These are phyloP conservation scores for Vigna hirtella DNA, from an alignment of 306 rosid genomes.

Conservation along the genomic window DNA sequence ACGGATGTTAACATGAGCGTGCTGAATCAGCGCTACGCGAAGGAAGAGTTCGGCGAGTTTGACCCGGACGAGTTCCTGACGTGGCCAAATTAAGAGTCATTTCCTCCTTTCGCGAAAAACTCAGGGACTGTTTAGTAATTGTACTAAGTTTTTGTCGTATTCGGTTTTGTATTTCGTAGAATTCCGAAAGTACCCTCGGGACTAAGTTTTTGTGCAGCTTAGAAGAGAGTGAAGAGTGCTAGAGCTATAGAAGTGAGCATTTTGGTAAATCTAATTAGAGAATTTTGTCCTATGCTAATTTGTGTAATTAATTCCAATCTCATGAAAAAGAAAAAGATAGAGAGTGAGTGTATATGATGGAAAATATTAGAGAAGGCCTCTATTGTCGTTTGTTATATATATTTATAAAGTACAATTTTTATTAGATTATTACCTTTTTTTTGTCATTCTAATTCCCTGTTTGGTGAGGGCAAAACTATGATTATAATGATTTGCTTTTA, in stretches of 20 bases:
- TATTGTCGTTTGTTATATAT: conserved; percentile 19
- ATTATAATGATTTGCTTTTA: conserved; percentile 14
- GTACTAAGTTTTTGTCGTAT: background rate
- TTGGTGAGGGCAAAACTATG: conserved; percentile 18
- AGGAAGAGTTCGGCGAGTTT: conserved; percentile 77
- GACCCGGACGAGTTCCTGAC: conserved; percentile 66
- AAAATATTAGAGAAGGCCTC: conserved; percentile 1
- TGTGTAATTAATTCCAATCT: conserved; percentile 41
- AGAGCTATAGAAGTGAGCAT: conserved; percentile 13
- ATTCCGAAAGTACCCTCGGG: conserved; percentile 45
- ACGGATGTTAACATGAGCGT: conserved; percentile 49
- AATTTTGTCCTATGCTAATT: conserved; percentile 37
- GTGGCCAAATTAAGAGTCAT: conserved; percentile 43
- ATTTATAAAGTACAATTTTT: background rate
- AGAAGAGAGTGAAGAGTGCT: conserved; percentile 42
- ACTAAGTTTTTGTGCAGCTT: conserved; percentile 21
- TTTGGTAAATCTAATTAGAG: background rate
- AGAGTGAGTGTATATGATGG: background rate
- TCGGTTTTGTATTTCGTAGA: background rate
- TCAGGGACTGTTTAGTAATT: conserved; percentile 41
- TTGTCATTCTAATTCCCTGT: background rate
- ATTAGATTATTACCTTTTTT: background rate
- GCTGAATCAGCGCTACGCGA: conserved; percentile 48
- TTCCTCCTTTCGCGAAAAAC: background rate
- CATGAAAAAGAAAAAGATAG: background rate